phyloP scores from a whole-genome alignment of 2,329 filamentous ascomycete genomes.

The Dactylellina parvicollis region DNA sequence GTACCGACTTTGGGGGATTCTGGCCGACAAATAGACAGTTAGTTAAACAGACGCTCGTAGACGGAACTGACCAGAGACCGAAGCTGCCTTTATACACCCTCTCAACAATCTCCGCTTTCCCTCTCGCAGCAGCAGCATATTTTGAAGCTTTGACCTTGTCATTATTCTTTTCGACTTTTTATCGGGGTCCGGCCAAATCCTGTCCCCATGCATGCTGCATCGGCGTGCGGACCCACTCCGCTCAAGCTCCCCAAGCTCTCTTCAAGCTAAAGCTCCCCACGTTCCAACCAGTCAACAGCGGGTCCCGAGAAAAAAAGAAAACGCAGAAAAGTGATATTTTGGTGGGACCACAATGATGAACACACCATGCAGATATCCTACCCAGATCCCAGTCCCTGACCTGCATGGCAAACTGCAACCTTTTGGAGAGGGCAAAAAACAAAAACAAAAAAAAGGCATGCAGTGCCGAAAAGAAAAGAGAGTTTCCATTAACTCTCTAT shows the following conservation, averaged over 20 bases:
- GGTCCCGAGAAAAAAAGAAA: conserved; percentile 23
- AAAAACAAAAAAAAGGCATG: conserved; percentile 22
- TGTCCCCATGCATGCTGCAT: conserved; percentile 26
- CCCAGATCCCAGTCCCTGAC: conserved; percentile 35
- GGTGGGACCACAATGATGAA: conserved; percentile 32
- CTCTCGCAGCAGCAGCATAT: background rate
- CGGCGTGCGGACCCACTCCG: conserved; percentile 34
- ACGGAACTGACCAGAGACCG: conserved; percentile 8
- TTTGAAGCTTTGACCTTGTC: conserved; percentile 43
- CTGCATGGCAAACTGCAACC: conserved; percentile 44
- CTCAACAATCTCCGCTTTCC: background rate
- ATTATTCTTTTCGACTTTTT: conserved; percentile 8
- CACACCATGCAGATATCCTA: conserved; percentile 23
- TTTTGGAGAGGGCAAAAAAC: conserved; percentile 1
- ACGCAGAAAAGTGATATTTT: conserved; percentile 16
- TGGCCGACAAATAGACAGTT: no score
- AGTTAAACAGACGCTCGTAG: background rate
- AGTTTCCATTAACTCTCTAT: no score
- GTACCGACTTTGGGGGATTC: no score
- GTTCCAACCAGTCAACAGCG: conserved; percentile 19
- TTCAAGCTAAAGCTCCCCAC: conserved; percentile 29
- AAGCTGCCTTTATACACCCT: conserved; percentile 32
- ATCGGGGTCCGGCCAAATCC: conserved; percentile 13
- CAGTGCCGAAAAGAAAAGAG: background rate
- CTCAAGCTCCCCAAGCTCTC: conserved; percentile 9